Percentiles rank a stretch among this genome's conserved stretches.
Conservation (phyloP, 2,329 filamentous ascomycete species). For the Tetracladium maxilliforme region DNA sequence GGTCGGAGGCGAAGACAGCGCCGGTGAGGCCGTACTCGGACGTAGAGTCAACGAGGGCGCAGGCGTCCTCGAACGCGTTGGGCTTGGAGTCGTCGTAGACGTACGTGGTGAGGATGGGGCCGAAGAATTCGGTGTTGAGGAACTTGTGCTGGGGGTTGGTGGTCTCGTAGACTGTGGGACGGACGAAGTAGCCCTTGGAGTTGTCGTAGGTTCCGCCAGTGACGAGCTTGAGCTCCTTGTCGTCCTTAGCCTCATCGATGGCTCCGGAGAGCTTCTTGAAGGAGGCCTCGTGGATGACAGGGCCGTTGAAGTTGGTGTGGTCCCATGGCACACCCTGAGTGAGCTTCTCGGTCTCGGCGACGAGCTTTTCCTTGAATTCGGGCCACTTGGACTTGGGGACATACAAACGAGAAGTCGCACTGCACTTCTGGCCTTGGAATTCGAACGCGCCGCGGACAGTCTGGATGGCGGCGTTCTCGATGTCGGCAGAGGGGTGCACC, state of each 20-base stretch:
- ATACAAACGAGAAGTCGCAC: conserved; percentile 68
- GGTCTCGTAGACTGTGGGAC: conserved; percentile 70
- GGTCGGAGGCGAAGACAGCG: conserved; percentile 58
- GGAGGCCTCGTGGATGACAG: conserved; percentile 68
- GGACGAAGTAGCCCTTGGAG: conserved; percentile 67
- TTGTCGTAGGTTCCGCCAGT: conserved; percentile 66
- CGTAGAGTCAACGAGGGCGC: conserved; percentile 52
- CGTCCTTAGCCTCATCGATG: conserved; percentile 68
- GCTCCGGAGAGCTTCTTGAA: conserved; percentile 68
- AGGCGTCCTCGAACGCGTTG: conserved; percentile 40
- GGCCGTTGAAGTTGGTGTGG: conserved; percentile 70
- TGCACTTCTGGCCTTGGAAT: conserved; percentile 87
- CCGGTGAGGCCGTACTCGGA: conserved; percentile 70
- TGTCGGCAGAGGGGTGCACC: conserved; percentile 61
- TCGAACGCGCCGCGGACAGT: conserved; percentile 81
- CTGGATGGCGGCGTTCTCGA: conserved; percentile 66
- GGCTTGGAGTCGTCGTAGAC: conserved; percentile 58
- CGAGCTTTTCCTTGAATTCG: conserved; percentile 51
- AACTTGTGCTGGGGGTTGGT: conserved; percentile 61
- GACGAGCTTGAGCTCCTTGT: conserved; percentile 57
- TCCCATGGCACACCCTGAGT: conserved; percentile 54
- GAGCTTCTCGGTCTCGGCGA: conserved; percentile 54
- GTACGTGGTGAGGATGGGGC: conserved; percentile 59
- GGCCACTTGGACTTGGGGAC: conserved; percentile 63
- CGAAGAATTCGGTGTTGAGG: conserved; percentile 69